A percentile compares a stretch with the other conserved stretches of the same genome.
These are phyloP conservation scores for Tetrapisispora arboricola DNA, from an alignment of 805 yeast genomes.

Conservation along the genomic window DNA sequence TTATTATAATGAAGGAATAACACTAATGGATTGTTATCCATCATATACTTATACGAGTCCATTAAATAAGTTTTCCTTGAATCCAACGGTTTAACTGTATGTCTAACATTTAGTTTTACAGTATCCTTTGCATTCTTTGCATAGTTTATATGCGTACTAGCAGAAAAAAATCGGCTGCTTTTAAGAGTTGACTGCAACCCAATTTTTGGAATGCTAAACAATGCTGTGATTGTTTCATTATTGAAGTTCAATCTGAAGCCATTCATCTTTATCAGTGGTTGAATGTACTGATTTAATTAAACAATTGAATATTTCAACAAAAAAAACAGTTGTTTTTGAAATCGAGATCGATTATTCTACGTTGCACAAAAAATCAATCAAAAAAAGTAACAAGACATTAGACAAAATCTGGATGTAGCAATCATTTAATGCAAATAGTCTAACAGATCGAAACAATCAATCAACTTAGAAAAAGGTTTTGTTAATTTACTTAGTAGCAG, in stretches of 20 bases:
- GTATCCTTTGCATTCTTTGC: neutral
- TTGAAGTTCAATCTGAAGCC: neutral
- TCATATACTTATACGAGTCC: constrained; percentile 64
- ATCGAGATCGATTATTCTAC: too few relatives aligned
- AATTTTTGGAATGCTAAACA: neutral
- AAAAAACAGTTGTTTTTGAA: too few relatives aligned
- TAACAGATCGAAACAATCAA: too few relatives aligned
- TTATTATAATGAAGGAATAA: constrained; percentile 82
- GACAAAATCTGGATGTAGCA: too few relatives aligned
- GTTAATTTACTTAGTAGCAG: too few relatives aligned
- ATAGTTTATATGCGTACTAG: neutral
- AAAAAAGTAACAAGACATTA: too few relatives aligned
- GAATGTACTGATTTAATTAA: too few relatives aligned
- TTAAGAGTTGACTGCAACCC: neutral
- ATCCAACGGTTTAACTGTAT: constrained; percentile 50
- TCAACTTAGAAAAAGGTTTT: too few relatives aligned
- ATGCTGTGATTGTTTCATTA: neutral
- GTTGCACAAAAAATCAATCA: too few relatives aligned
- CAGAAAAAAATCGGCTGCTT: neutral
- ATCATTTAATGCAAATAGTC: too few relatives aligned
- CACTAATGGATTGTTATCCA: constrained; percentile 58
- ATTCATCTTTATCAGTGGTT: too few relatives aligned
- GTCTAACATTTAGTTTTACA: constrained; percentile 14
- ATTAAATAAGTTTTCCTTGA: constrained; percentile 82
- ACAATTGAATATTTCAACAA: too few relatives aligned